These are phyloP conservation scores for Whalleya microplaca DNA, from an alignment of 2,329 filamentous ascomycete genomes.

Conservation along the genomic window DNA sequence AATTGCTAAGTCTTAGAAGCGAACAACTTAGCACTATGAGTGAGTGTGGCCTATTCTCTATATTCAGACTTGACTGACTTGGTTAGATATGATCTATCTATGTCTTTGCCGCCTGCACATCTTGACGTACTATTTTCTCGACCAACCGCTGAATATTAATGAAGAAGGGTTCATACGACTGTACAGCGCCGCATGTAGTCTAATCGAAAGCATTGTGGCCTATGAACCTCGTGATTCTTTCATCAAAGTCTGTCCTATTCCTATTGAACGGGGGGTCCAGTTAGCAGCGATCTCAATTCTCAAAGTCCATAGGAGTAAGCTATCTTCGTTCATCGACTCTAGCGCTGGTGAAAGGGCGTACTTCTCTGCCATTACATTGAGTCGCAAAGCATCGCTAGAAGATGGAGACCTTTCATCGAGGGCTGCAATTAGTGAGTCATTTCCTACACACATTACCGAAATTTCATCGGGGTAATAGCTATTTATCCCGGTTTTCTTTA, in stretches of 20 bases:
- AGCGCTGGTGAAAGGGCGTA: slow-evolving; percentile 49
- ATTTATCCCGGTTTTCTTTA: too few species aligned
- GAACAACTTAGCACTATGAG: slow-evolving; percentile 1
- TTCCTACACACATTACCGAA: too few species aligned
- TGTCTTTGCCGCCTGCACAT: slow-evolving; percentile 53
- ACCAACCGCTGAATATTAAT: slow-evolving; percentile 46
- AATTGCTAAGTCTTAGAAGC: slow-evolving; percentile 1
- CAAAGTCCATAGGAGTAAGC: slow-evolving; percentile 52
- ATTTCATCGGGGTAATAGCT: too few species aligned
- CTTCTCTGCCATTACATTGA: slow-evolving; percentile 46
- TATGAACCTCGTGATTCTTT: slow-evolving; percentile 39
- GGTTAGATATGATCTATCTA: slow-evolving; percentile 42
- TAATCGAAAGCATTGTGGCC: slow-evolving; percentile 45
- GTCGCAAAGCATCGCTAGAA: slow-evolving; percentile 51
- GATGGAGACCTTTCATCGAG: slow-evolving; percentile 56
- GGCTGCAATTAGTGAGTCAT: slow-evolving; percentile 46
- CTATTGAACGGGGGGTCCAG: slow-evolving; percentile 58
- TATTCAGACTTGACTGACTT: background rate
- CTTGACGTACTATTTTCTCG: slow-evolving; percentile 56
- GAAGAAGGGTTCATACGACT: slow-evolving; percentile 49
- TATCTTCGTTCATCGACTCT: slow-evolving; percentile 47
- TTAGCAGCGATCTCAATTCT: slow-evolving; percentile 55
- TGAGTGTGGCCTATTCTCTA: background rate
- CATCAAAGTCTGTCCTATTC: slow-evolving; percentile 47
- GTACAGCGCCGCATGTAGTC: slow-evolving; percentile 50